Evolutionary conservation across 805 yeast species (phyloP).

Genomic region (Kazachstania viticola): DNA sequence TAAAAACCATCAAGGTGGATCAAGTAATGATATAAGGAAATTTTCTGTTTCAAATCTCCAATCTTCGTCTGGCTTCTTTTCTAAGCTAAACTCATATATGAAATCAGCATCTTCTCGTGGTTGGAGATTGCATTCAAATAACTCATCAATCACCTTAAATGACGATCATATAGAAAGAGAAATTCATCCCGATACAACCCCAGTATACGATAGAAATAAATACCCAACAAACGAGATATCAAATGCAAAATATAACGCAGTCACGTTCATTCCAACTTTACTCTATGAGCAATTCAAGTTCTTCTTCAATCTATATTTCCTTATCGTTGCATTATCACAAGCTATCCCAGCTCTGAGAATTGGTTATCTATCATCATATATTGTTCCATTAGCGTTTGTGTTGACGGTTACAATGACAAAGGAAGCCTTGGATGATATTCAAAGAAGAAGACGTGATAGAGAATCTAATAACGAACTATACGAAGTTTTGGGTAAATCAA

Average conservation of each 20-base stretch:
- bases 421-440: slow-evolving; percentile 90
- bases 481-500: slow-evolving; percentile 47
- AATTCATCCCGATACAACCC: slow-evolving; percentile 33
- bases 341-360: slow-evolving; percentile 80
- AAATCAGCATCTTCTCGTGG: neutral
- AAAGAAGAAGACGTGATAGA: slow-evolving; percentile 76
- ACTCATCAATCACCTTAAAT: slow-evolving; percentile 8
- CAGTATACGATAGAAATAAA: slow-evolving; percentile 23
- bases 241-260: slow-evolving; percentile 85
- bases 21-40: neutral
- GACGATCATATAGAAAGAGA: slow-evolving; percentile 29
- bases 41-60: too few relatives aligned
- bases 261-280: slow-evolving; percentile 79
- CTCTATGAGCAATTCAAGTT: slow-evolving; percentile 94
- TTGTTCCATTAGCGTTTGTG: slow-evolving; percentile 92
- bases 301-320: slow-evolving; percentile 85
- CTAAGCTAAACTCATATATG: neutral
- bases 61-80: neutral
- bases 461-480: slow-evolving; percentile 81
- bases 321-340: slow-evolving; percentile 89
- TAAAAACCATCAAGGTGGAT: slow-evolving; percentile 7
- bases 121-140: slow-evolving; percentile 5
- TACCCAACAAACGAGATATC: slow-evolving; percentile 70
- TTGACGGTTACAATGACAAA: slow-evolving; percentile 86
- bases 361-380: slow-evolving; percentile 85